Evolutionary conservation across 495 filamentous ascomycete genomes (phyloP).

Genomic region (Margaritispora aquatica): DNA sequence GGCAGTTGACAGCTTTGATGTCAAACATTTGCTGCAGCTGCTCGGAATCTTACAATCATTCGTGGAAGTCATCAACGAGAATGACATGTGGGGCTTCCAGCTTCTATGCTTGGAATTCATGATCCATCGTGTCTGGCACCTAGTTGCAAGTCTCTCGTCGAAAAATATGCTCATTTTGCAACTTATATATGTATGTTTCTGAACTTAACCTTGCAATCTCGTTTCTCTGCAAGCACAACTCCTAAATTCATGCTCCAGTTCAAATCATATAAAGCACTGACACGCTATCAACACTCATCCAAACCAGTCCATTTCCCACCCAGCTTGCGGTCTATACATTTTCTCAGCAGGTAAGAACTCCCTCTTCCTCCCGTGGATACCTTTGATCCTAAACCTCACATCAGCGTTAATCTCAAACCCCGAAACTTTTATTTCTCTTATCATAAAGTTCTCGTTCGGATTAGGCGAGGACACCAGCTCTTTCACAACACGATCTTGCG

Average conservation of each 20-base stretch:
- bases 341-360: not conserved
- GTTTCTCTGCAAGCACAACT: not conserved
- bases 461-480: not conserved
- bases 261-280: not conserved
- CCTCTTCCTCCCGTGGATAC: not conserved
- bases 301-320: slow-evolving; percentile 4
- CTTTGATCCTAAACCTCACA: not conserved
- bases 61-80: no score
- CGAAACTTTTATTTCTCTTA: not conserved
- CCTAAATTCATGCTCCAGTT: not conserved
- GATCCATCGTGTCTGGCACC: no score
- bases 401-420: not conserved
- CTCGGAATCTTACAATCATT: no score
- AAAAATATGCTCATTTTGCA: no score
- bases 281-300: not conserved
- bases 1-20: no score
- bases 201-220: no score
- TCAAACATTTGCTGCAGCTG: no score
- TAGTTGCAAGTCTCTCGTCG: no score
- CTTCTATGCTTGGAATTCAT: no score
- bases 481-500: no score
- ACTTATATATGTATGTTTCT: no score
- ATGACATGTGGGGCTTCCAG: no score
- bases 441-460: not conserved
- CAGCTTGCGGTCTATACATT: not conserved